A percentile compares a stretch with the other conserved stretches of the same genome.
These are phyloP conservation scores for Cyamopsis tetragonoloba DNA, from an alignment of 306 rosid species.

Conservation along the genomic window DNA sequence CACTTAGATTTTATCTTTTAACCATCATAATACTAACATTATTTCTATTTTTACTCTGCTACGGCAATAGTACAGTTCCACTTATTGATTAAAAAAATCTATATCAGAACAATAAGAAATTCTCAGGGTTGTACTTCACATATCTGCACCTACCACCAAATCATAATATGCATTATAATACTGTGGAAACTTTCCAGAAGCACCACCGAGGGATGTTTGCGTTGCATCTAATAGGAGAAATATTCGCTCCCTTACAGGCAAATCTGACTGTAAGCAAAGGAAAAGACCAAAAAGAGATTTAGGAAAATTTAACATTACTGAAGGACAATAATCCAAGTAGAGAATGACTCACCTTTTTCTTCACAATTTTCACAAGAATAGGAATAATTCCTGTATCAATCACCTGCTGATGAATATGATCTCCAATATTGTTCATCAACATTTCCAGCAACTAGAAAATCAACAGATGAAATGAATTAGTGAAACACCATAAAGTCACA, in stretches of 20 bases:
- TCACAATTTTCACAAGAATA: conserved; percentile 81
- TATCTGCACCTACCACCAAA: conserved; percentile 74
- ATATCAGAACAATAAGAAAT: conserved; percentile 3
- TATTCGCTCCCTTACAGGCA: conserved; percentile 78
- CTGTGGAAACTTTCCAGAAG: conserved; percentile 91
- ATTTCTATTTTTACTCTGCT: not conserved
- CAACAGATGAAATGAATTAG: conserved; percentile 24
- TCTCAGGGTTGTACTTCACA: not conserved
- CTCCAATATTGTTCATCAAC: conserved; percentile 97
- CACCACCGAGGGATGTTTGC: conserved; percentile 96
- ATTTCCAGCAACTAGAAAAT: conserved; percentile 79
- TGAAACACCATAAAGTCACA: conserved; percentile 3
- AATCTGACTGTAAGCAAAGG: conserved; percentile 67
- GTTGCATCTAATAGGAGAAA: conserved; percentile 96
- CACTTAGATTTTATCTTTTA: not conserved
- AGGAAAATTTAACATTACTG: not conserved
- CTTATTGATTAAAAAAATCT: conserved; percentile 11
- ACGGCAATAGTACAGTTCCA: not conserved
- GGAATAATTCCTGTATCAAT: conserved; percentile 74
- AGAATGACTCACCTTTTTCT: conserved; percentile 71
- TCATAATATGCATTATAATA: conserved; percentile 86
- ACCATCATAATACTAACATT: not conserved
- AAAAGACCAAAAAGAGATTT: not conserved
- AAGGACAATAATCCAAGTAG: not conserved
- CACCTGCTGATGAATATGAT: conserved; percentile 78